Evolutionary conservation across 768 basidiomycete species (phyloP).

Genomic region (Gloeostereum incarnatum): DNA sequence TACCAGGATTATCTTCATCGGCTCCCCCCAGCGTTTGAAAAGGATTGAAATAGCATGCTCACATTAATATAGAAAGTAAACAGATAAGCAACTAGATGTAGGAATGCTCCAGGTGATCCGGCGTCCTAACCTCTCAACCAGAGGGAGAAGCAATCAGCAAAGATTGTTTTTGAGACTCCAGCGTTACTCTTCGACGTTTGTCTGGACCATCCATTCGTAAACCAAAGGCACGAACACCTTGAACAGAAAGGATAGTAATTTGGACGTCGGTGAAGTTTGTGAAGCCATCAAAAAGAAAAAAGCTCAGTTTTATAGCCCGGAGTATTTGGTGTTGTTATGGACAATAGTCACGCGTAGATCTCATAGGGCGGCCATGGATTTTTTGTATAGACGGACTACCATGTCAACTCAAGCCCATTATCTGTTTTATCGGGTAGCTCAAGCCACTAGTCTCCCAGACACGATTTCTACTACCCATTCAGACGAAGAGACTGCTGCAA

Average conservation of each 20-base stretch:
- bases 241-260: slow-evolving; percentile 71
- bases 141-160: slow-evolving; percentile 83
- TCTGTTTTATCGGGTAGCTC: no score
- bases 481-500: no score
- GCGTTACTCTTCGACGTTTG: slow-evolving; percentile 69
- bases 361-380: no score
- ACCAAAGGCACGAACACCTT: slow-evolving; percentile 24
- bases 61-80: slow-evolving; percentile 13
- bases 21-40: slow-evolving; percentile 18
- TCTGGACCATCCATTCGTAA: slow-evolving; percentile 77
- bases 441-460: no score
- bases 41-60: slow-evolving; percentile 14
- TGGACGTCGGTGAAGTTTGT: slow-evolving; percentile 51
- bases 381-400: no score
- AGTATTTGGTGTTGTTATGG: no score
- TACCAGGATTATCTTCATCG: slow-evolving; percentile 86
- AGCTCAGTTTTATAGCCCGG: slow-evolving; percentile 17
- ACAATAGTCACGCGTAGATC: no score
- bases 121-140: slow-evolving; percentile 88
- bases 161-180: slow-evolving; percentile 84
- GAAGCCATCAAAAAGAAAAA: slow-evolving; percentile 9
- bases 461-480: no score
- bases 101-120: slow-evolving; percentile 84
- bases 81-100: slow-evolving; percentile 28
- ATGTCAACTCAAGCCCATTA: no score